phyloP scores from a whole-genome alignment of 345 rosid species.

The Linum lewisii region DNA sequence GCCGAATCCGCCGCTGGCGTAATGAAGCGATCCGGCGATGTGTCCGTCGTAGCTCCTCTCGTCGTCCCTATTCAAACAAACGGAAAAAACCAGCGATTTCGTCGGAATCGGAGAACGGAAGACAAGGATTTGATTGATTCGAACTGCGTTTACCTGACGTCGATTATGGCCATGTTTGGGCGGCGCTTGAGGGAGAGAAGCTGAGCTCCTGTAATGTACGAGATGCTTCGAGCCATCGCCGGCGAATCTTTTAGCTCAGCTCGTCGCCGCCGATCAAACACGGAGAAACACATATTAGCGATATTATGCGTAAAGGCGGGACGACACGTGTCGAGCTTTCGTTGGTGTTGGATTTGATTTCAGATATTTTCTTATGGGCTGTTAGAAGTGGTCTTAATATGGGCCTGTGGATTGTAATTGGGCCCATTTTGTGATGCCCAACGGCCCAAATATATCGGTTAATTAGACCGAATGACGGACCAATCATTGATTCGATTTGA shows the following conservation, averaged over 20 bases:
- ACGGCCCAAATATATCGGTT: too few relatives aligned
- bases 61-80: constrained; percentile 41
- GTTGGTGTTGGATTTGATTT: too few relatives aligned
- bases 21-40: constrained; percentile 82
- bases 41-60: constrained; percentile 96
- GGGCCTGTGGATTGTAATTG: too few relatives aligned
- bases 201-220: constrained; percentile 69
- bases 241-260: background rate
- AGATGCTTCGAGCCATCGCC: constrained; percentile 62
- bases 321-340: background rate
- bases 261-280: background rate
- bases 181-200: constrained; percentile 59
- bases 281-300: background rate
- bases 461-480: too few relatives aligned
- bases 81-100: background rate
- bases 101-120: background rate
- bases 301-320: background rate
- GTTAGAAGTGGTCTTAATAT: too few relatives aligned
- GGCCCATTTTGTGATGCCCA: too few relatives aligned
- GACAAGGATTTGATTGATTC: background rate
- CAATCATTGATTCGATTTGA: too few relatives aligned
- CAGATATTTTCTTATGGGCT: too few relatives aligned
- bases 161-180: constrained; percentile 68
- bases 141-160: constrained; percentile 60
- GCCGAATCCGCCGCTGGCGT: constrained; percentile 54